phyloP scores from a whole-genome alignment of 495 filamentous ascomycete species.

The Lasiosphaeriaceae sp. region DNA sequence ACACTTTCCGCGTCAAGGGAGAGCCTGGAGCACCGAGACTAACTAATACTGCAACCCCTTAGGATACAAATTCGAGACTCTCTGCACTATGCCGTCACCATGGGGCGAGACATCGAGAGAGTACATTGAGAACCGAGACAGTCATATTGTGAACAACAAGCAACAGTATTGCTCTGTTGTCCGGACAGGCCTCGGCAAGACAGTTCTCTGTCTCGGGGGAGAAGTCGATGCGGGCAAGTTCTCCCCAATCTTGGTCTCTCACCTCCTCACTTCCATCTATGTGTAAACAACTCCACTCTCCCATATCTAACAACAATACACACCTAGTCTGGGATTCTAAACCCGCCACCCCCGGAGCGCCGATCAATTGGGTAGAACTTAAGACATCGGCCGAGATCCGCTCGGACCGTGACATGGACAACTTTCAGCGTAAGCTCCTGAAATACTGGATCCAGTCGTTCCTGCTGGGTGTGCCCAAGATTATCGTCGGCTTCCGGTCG shows the following conservation, averaged over 20 bases:
- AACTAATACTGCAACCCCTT: slow-evolving; percentile 9
- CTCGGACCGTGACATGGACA: slow-evolving; percentile 59
- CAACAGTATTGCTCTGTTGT: slow-evolving; percentile 94
- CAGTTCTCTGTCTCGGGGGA: slow-evolving; percentile 74
- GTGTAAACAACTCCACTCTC: too few relatives aligned
- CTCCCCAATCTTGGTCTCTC: background rate
- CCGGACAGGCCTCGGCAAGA: slow-evolving; percentile 74
- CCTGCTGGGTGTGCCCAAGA: slow-evolving; percentile 83
- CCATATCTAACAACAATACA: background rate
- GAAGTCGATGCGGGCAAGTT: slow-evolving; percentile 84
- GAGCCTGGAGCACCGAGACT: background rate
- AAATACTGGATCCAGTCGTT: slow-evolving; percentile 98
- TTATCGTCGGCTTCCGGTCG: slow-evolving; percentile 84
- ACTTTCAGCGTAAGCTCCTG: slow-evolving; percentile 83
- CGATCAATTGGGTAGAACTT: slow-evolving; percentile 89
- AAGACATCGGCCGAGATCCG: slow-evolving; percentile 78
- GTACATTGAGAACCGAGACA: slow-evolving; percentile 70
- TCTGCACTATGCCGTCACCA: slow-evolving; percentile 66
- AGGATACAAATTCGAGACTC: slow-evolving; percentile 96
- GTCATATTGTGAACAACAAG: slow-evolving; percentile 73
- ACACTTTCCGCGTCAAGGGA: background rate
- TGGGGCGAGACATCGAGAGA: slow-evolving; percentile 69
- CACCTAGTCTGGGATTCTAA: slow-evolving; percentile 76
- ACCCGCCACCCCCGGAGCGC: slow-evolving; percentile 56
- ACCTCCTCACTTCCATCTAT: background rate